These are phyloP conservation scores for Phlebopus sp. DNA, from an alignment of 1,284 basidiomycete species.

Conservation along the genomic window DNA sequence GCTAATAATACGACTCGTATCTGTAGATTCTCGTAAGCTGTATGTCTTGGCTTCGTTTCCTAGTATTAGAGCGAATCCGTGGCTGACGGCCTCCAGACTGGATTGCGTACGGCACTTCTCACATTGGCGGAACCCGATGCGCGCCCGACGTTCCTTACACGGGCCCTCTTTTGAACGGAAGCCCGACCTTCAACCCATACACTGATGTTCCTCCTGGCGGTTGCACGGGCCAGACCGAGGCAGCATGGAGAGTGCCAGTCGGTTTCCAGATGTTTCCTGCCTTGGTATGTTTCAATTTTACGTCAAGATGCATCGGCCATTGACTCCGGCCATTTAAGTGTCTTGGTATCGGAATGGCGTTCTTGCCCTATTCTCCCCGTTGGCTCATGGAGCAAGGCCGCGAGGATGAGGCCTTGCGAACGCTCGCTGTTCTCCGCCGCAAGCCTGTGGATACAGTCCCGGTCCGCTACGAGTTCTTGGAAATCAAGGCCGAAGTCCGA, in stretches of 20 bases:
- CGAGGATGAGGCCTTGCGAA: slow-evolving; percentile 31
- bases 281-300: slow-evolving; percentile 17
- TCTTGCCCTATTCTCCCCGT: slow-evolving; percentile 36
- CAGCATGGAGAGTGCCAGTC: slow-evolving; percentile 31
- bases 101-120: slow-evolving; percentile 33
- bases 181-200: slow-evolving; percentile 29
- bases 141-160: slow-evolving; percentile 31
- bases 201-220: slow-evolving; percentile 31
- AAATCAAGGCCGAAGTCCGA: slow-evolving; percentile 31
- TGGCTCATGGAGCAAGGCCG: slow-evolving; percentile 36
- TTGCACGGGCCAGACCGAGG: slow-evolving; percentile 30
- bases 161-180: slow-evolving; percentile 33
- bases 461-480: slow-evolving; percentile 31
- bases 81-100: slow-evolving; percentile 21
- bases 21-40: slow-evolving; percentile 33
- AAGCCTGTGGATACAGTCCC: slow-evolving; percentile 14
- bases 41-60: slow-evolving; percentile 10
- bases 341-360: slow-evolving; percentile 33
- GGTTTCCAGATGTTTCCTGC: slow-evolving; percentile 33
- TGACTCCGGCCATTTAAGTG: slow-evolving; percentile 19
- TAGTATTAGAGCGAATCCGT: background rate
- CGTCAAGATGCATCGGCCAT: background rate
- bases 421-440: slow-evolving; percentile 25
- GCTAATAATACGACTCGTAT: background rate
- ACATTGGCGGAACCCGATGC: slow-evolving; percentile 34